Evolutionary conservation across 148 eudicot genomes (phyloP), one percentile per base, ranked within the genome.

Genomic region (Rheum nobile): DNA sequence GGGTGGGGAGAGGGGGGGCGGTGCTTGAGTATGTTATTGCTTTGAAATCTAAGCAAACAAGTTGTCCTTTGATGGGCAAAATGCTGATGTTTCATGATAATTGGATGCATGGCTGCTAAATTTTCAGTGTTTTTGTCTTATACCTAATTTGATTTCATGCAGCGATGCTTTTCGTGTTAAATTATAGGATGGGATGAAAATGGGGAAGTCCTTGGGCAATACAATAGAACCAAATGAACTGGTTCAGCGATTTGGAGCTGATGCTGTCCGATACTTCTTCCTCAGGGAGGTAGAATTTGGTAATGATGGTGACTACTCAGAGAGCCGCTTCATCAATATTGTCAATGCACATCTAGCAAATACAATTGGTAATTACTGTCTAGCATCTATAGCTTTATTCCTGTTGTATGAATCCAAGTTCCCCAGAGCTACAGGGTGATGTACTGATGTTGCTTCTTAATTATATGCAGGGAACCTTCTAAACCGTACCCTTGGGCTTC

Each of bases 161-260:
- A 85, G 94, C 86, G 71, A 78, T 85, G 85, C 82, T 80, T 86
- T 87, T 86, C 82, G 75, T 83, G 83, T 71, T 59, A 83, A 80
- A 84, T 83, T 82, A 82, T 88, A 96, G 99, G 99, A 92, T 89
- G 99, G 99, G 75, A 87, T 96, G 96, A 96, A 96, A 85, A 96
- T 96, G 97, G 99, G 99, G 28, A 96, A 96, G 80, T 92, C 99
- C 68, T 84, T 92, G 52, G 97, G 99, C 57, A 96, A 96, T 81
- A 96, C 97, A 22, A 76, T 96, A 76, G 96, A 96, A 79, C 96
- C 99, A 72, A 96, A 89, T 75, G 96, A 88, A 75, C 83, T 96
- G 90, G 94, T 96, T 80, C 83, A 86, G 65, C 90, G 83, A 78
- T 96, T 88, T 84, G 97, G 97, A 43, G 80, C 94, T 75, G 99